These are phyloP conservation scores for Cadophora malorum DNA, from an alignment of 2,329 filamentous ascomycete species.

Conservation along the genomic window DNA sequence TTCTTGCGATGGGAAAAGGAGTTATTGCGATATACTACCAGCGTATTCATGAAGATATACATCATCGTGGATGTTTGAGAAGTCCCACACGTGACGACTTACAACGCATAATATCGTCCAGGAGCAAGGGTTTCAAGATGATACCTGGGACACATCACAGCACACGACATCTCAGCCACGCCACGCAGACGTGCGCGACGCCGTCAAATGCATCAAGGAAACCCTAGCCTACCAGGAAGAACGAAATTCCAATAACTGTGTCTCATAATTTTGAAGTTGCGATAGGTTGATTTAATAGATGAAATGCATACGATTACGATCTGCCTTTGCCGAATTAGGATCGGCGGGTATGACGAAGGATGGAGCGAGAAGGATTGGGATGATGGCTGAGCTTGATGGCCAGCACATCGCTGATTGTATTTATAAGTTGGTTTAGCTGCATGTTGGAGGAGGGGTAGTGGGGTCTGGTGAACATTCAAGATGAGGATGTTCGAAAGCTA, in stretches of 20 bases:
- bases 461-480: not conserved
- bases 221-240: not conserved
- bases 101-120: conserved; percentile 10
- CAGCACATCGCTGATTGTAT: too few species aligned
- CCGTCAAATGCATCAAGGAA: not conserved
- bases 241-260: not conserved
- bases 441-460: not conserved
- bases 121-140: conserved; percentile 3
- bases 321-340: conserved; percentile 10
- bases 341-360: conserved; percentile 7
- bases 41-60: too few species aligned
- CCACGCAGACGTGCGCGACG: conserved; percentile 1
- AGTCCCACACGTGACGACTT: not conserved
- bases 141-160: conserved; percentile 4
- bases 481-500: not conserved
- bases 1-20: not conserved
- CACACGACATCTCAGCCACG: not conserved
- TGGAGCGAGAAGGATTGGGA: not conserved
- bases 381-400: not conserved
- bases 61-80: too few species aligned
- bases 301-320: not conserved
- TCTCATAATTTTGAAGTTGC: not conserved
- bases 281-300: not conserved
- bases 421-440: too few species aligned
- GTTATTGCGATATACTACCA: too few species aligned